Evolutionary conservation across 163 green algal species (phyloP), one percentile per base, ranked within the genome.

Genomic region (Chlamydomonas reinhardtii): DNA sequence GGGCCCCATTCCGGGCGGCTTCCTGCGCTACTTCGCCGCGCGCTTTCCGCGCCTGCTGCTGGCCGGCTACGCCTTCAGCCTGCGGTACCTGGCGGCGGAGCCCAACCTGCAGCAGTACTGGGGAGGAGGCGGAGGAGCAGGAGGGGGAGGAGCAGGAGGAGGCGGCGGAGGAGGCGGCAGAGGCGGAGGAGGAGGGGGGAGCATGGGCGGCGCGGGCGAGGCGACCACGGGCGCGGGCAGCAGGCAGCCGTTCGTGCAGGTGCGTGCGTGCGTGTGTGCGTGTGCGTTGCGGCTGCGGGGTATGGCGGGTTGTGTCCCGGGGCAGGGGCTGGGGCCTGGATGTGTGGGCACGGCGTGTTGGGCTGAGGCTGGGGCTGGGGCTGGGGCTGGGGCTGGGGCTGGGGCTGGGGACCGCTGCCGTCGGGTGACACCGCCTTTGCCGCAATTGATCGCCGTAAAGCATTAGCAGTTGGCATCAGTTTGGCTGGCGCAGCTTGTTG

Each of bases 11-110:
- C 96, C 97, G 2, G 91, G 97, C 9, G 96, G 95, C 68, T 88
- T 86, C 72, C 68, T 84, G 85, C 94, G 90, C 54, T 97, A 95
- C 89, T 98, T 98, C 82, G 65, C 85, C n/a, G 86, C 54, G 69
- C 91, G 95, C 74, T 99, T 98, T 89, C 97, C 97, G 4, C 83
- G 82, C 43, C 91, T 99, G 74, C 90, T 99, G 56, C 84, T 98
- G 37, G 87, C 93, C 12, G 94, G 96, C 31, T 99, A 95, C 83
- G 90, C 88, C 27, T 99, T 99, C 78, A 93, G 92, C 1, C 70
- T 94, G 70, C 75, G 88, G 24, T 89, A 95, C 89, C 95, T 96
- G 59, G 48, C 83, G 0, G 79, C 91, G 4, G 96, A 99, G 72
- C 84, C 91, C 4, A 24, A 31, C 14, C 86, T 90, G 78, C 54